Percentiles rank a stretch among this genome's conserved stretches.
phyloP scores from a whole-genome alignment of 75 land plant species.

The Pseudotsuga menziesii region DNA sequence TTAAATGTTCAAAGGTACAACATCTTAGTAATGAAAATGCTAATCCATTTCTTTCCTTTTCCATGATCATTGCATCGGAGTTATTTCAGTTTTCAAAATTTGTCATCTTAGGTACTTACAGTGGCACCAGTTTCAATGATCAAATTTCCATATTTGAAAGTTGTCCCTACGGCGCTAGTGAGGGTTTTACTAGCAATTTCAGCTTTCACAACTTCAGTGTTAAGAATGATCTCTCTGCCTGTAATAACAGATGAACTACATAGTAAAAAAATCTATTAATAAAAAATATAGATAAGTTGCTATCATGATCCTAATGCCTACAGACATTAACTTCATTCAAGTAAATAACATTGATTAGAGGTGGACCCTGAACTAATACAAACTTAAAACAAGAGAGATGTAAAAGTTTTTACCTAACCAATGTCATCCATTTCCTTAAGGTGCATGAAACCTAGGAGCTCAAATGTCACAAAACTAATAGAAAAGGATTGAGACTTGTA shows the following conservation, averaged over 20 bases:
- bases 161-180: constrained; percentile 50
- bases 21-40: background rate
- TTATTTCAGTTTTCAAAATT: background rate
- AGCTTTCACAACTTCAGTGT: constrained; percentile 86
- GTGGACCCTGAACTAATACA: background rate
- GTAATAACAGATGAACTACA: constrained; percentile 5
- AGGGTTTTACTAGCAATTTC: constrained; percentile 80
- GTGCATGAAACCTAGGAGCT: background rate
- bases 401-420: constrained; percentile 2
- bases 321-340: background rate
- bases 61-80: background rate
- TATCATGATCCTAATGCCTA: background rate
- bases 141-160: constrained; percentile 60
- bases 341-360: too few species aligned
- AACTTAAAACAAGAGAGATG: background rate
- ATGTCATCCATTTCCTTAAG: background rate
- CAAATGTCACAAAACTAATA: background rate
- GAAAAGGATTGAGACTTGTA: constrained; percentile 6
- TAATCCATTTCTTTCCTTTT: background rate
- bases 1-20: background rate
- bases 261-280: background rate
- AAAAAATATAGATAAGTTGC: background rate
- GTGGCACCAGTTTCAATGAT: constrained; percentile 92
- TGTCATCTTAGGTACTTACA: constrained; percentile 31
- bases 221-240: constrained; percentile 88